A percentile compares a stretch with the other conserved stretches of the same genome.
Evolutionary conservation across 176 grass and related monocot genomes (phyloP).

Genomic region (Poa pratensis): DNA sequence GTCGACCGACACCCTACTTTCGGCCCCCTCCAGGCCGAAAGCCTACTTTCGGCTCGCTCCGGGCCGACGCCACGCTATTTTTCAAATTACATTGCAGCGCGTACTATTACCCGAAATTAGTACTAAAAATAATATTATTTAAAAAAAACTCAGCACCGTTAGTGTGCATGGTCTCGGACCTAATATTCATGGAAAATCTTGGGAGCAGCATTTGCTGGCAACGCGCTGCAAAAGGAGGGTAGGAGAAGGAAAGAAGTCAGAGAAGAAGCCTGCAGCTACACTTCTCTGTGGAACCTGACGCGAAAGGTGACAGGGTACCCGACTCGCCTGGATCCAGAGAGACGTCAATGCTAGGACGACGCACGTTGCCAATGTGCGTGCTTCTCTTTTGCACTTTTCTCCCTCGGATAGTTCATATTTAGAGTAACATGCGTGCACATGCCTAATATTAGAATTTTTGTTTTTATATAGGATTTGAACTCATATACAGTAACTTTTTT

Average conservation of each 20-base stretch:
- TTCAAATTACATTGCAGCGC: too few relatives aligned
- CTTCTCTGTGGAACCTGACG: conserved; percentile 17
- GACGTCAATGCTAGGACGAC: background rate
- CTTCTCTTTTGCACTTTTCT: background rate
- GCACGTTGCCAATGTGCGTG: background rate
- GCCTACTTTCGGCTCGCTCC: too few relatives aligned
- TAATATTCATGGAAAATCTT: conserved; percentile 1
- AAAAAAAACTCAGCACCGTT: too few relatives aligned
- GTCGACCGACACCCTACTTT: too few relatives aligned
- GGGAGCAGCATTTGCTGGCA: background rate
- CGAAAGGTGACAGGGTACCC: background rate
- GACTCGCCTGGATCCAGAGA: background rate
- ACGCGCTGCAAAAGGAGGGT: background rate
- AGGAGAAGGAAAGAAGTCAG: background rate
- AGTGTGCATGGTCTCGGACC: background rate
- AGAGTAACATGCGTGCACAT: background rate
- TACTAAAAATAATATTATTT: too few relatives aligned
- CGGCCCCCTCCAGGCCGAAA: too few relatives aligned
- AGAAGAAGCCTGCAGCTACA: background rate
- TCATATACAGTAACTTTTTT: background rate
- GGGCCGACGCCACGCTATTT: too few relatives aligned
- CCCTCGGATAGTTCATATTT: background rate
- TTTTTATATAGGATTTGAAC: background rate
- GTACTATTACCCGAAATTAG: too few relatives aligned
- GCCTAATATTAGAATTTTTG: background rate